Evolutionary conservation across 2,329 filamentous ascomycete genomes (phyloP).

Genomic region (Basipetospora chlamydospora): DNA sequence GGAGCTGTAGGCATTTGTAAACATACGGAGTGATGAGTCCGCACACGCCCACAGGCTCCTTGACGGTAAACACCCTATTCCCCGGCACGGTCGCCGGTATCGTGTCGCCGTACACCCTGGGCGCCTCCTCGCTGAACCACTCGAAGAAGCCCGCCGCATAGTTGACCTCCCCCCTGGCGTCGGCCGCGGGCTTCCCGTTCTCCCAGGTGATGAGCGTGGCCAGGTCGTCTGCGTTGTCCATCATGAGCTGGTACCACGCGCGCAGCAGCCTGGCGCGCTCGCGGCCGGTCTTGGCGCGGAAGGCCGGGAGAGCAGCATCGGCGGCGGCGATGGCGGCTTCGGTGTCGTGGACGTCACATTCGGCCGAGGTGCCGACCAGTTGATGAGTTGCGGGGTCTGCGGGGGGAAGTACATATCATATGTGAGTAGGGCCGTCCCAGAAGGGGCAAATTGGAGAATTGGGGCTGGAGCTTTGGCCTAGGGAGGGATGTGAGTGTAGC

Average conservation of each 20-base stretch:
- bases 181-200: constrained; percentile 62
- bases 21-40: constrained; percentile 18
- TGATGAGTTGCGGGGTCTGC: constrained; percentile 71
- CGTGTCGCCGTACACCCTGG: constrained; percentile 26
- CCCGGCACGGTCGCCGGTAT: constrained; percentile 44
- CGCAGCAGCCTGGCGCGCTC: constrained; percentile 60
- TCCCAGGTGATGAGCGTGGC: constrained; percentile 78
- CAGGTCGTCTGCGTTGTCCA: constrained; percentile 66
- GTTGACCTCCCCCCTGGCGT: constrained; percentile 40
- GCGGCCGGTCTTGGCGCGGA: constrained; percentile 57
- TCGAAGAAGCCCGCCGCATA: constrained; percentile 48
- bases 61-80: constrained; percentile 30
- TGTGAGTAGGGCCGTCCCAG: background rate
- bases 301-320: constrained; percentile 55
- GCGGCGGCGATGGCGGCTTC: constrained; percentile 75
- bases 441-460: too few relatives aligned
- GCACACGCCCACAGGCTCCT: constrained; percentile 20
- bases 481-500: constrained; percentile 5
- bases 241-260: constrained; percentile 69
- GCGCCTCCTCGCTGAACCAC: constrained; percentile 52
- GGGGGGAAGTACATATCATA: too few relatives aligned
- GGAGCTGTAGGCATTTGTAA: too few relatives aligned
- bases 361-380: constrained; percentile 69
- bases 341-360: constrained; percentile 67
- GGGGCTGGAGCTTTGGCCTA: too few relatives aligned